Evolutionary conservation across 176 grass and related monocot species (phyloP).

Genomic region (Hyparrhenia diplandra): DNA sequence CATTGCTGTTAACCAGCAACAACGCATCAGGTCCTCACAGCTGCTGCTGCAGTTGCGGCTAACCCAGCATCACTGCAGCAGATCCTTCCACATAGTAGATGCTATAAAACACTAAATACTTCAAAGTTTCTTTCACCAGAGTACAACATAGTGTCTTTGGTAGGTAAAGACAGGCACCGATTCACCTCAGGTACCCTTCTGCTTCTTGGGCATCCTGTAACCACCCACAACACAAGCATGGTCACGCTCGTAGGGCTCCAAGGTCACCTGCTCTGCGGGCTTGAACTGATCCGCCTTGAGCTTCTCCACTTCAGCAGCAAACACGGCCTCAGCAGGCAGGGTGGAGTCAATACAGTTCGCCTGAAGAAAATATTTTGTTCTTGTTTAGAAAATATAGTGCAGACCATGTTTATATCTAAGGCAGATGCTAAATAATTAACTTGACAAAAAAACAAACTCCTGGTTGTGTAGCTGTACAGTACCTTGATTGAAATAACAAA

Average conservation of each 20-base stretch:
- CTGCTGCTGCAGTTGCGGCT: not conserved
- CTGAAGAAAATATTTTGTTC: not conserved
- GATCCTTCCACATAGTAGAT: not conserved
- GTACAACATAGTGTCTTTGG: constrained; percentile 5
- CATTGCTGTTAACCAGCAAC: not conserved
- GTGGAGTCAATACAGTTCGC: constrained; percentile 88
- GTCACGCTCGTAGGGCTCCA: constrained; percentile 77
- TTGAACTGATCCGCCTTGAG: constrained; percentile 90
- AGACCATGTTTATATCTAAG: not conserved
- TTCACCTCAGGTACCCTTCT: constrained; percentile 10
- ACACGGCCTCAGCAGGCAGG: constrained; percentile 62
- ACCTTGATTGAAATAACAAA: constrained; percentile 99
- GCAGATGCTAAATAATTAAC: not conserved
- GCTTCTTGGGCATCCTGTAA: constrained; percentile 81
- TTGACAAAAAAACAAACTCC: not conserved
- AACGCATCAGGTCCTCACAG: not conserved
- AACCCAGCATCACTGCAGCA: not conserved
- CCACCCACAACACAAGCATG: constrained; percentile 76
- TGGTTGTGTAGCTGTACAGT: not conserved
- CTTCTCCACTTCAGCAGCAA: constrained; percentile 79
- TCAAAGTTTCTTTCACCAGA: not conserved
- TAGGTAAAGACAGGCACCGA: not conserved
- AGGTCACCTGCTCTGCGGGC: constrained; percentile 70
- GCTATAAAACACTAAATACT: not conserved
- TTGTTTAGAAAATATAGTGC: constrained; percentile 7